Percentiles rank a stretch among this genome's conserved stretches.
These are phyloP conservation scores for Pichia nanzhaoensis DNA, from an alignment of 805 yeast species.

Conservation along the genomic window DNA sequence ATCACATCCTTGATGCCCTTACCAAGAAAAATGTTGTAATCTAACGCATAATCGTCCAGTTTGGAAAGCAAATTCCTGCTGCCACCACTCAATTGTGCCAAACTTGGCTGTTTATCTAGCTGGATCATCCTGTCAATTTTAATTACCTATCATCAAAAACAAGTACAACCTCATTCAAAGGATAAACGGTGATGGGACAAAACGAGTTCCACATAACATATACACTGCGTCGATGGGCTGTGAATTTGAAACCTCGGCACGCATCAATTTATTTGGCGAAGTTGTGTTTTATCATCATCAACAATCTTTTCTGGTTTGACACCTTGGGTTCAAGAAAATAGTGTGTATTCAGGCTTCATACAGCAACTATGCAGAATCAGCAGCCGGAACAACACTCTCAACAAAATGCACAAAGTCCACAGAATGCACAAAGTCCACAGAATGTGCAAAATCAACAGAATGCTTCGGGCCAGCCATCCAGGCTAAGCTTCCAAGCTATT, in stretches of 20 bases:
- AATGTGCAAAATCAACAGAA: no score
- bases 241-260: no score
- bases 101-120: not conserved
- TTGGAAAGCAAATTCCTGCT: constrained; percentile 15
- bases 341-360: no score
- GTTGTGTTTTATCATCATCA: no score
- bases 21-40: constrained; percentile 33
- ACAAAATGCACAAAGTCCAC: constrained; percentile 5
- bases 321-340: no score
- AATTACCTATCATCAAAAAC: no score
- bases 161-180: no score
- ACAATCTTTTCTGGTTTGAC: no score
- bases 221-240: no score
- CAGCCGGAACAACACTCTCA: constrained; percentile 4
- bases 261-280: no score
- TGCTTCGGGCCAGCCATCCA: constrained; percentile 10
- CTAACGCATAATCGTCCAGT: constrained; percentile 33
- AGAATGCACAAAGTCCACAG: constrained; percentile 8
- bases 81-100: constrained; percentile 4
- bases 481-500: constrained; percentile 27
- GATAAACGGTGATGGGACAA: no score
- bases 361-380: not conserved
- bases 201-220: no score
- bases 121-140: not conserved
- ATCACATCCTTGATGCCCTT: constrained; percentile 27